Evolutionary conservation across 352 stramenopile species (phyloP), one percentile per base, ranked within the genome.

Genomic region (Phytophthora tubulina): DNA sequence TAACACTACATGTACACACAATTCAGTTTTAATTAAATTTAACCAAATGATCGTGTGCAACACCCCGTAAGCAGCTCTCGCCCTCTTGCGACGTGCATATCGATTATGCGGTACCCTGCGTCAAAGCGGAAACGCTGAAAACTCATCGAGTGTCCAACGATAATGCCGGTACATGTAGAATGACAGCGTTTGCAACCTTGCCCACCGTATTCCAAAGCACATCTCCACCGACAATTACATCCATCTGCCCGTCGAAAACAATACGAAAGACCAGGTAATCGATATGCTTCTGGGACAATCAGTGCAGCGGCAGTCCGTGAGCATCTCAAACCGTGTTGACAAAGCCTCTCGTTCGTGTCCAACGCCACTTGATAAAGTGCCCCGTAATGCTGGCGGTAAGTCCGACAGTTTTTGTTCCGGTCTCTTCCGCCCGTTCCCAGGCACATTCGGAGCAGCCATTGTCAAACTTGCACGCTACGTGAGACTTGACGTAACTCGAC

Each of bases 391-490:
- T 27, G 21, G 21, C 21, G 21, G 21, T 27, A 27, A 27, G 21
- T 14, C 39, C 39, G 38, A 64, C 53, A 70, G 54, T 58, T 58
- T 41, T 35, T 65, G 44, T 46, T 3, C 32, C 3, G 42, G 55
- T 63, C 35, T 58, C 46, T 35, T 49, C 59, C 38, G 11, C 35
- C 51, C 42, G 42, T 67, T 56, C 46, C 64, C 46, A 31, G 11
- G 45, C 27, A 54, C 46, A 63, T 57, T 53, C 63, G 36, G 33
- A 67, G 55, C 56, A 62, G 49, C 36, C 65, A 78, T 72, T 78
- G 41, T 8, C 35, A 54, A 73, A 76, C 10, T 69, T 73, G 6
- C 56, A 48, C 41, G 10, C 38, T 46, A 50, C 44, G 41, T 27
- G 21, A 27, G 21, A 27, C 21, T 27, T 27, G 21, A 27, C 21